A percentile compares a stretch with the other conserved stretches of the same genome.
Conservation (phyloP, 78 protist species). For the Polysphondylium violaceum region DNA sequence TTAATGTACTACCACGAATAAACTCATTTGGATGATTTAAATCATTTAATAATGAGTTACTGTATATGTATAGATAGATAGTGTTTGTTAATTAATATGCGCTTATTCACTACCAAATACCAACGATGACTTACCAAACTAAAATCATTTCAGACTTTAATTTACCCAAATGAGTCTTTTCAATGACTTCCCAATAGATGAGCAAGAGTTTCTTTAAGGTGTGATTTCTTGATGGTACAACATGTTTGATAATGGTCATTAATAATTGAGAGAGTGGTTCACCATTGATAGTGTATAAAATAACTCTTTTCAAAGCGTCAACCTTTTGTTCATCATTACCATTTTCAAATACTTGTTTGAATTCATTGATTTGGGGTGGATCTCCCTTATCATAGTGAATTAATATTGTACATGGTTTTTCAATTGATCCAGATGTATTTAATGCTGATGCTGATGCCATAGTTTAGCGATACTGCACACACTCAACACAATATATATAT, state of each 20-base stretch:
- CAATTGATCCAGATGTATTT: slow-evolving; percentile 54
- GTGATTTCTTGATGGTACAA: slow-evolving; percentile 91
- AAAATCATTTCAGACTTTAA: slow-evolving; percentile 96
- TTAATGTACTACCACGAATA: slow-evolving; percentile 95
- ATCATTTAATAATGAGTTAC: slow-evolving; percentile 86
- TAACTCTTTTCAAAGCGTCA: slow-evolving; percentile 75
- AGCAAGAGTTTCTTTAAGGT: slow-evolving; percentile 94
- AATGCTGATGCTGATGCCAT: slow-evolving; percentile 2
- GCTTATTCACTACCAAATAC: neutral
- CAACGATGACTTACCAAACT: slow-evolving; percentile 87
- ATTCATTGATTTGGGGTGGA: slow-evolving; percentile 76
- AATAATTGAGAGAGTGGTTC: slow-evolving; percentile 86
- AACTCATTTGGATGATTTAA: slow-evolving; percentile 97
- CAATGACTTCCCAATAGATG: slow-evolving; percentile 95
- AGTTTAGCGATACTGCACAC: no score
- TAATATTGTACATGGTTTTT: slow-evolving; percentile 72
- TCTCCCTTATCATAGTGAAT: slow-evolving; percentile 66
- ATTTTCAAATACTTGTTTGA: slow-evolving; percentile 57
- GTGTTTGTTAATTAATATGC: neutral
- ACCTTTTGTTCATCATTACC: slow-evolving; percentile 71
- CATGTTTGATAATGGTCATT: slow-evolving; percentile 92
- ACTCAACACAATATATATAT: no score
- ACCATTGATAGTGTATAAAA: slow-evolving; percentile 86
- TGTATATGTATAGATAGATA: neutral
- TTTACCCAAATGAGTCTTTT: slow-evolving; percentile 94